Conservation (phyloP, 306 rosid species). For the Oemleria cerasiformis region DNA sequence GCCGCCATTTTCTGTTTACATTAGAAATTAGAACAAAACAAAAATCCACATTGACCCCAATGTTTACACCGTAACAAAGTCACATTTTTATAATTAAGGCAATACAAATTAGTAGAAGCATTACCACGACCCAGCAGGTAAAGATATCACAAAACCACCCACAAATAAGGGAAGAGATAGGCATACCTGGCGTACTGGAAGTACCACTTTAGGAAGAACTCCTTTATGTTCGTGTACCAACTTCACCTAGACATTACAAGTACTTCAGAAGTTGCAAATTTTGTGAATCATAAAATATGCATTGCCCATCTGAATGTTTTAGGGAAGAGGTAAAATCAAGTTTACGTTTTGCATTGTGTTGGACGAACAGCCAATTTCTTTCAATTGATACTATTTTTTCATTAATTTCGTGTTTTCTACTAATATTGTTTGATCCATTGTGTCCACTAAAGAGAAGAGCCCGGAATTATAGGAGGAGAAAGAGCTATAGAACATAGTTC, state of each 20-base stretch:
- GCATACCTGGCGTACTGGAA: conserved; percentile 68
- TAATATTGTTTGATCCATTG: not conserved
- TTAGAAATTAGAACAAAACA: too few relatives aligned
- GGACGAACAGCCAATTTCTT: not conserved
- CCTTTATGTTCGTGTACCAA: conserved; percentile 70
- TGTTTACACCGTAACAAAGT: not conserved
- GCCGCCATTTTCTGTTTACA: not conserved
- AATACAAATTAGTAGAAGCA: not conserved
- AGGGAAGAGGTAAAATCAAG: not conserved
- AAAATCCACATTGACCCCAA: not conserved
- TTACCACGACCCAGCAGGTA: not conserved
- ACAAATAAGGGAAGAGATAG: not conserved
- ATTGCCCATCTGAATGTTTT: not conserved
- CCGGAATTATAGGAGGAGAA: not conserved
- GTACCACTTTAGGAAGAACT: conserved; percentile 72
- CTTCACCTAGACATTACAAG: conserved; percentile 52
- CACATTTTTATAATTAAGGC: too few relatives aligned
- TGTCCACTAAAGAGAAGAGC: not conserved
- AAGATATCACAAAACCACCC: not conserved
- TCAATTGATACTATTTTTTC: not conserved
- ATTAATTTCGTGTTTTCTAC: not conserved
- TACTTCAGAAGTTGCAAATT: conserved; percentile 14
- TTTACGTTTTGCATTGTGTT: not conserved
- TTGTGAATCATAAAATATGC: not conserved
- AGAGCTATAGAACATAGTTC: not conserved